A percentile compares a stretch with the other conserved stretches of the same genome.
Evolutionary conservation across 768 basidiomycete genomes (phyloP).

Genomic region (Cystoderma amianthinum): DNA sequence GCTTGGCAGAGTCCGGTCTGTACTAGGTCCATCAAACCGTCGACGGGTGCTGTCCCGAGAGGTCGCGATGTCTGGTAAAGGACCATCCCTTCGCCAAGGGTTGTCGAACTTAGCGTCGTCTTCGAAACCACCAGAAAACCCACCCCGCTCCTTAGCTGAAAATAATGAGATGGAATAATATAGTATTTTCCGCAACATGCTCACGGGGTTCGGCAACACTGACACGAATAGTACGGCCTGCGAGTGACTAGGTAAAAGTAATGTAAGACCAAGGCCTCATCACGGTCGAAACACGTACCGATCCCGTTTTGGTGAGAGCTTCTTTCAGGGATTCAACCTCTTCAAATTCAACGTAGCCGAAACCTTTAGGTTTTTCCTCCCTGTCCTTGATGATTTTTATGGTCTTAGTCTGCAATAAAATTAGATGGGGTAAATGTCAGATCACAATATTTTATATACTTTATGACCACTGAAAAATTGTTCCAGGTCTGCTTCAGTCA

Average conservation of each 20-base stretch:
- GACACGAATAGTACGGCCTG: constrained; percentile 78
- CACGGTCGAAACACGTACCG: constrained; percentile 36
- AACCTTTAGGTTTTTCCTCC: constrained; percentile 95
- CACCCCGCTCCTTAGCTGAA: constrained; percentile 70
- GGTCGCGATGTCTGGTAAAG: constrained; percentile 64
- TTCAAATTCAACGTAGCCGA: constrained; percentile 96
- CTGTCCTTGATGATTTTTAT: constrained; percentile 91
- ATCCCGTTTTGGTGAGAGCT: constrained; percentile 65
- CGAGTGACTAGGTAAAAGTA: constrained; percentile 42
- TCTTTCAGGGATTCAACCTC: constrained; percentile 81
- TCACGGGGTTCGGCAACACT: constrained; percentile 95
- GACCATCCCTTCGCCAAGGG: constrained; percentile 85
- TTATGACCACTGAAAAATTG: constrained; percentile 67
- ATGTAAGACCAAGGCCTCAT: constrained; percentile 1
- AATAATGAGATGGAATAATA: constrained; percentile 4
- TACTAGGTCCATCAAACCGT: constrained; percentile 52
- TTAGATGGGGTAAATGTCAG: neutral
- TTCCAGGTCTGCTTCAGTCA: constrained; percentile 76
- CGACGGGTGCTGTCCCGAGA: constrained; percentile 60
- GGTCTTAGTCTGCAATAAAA: constrained; percentile 53
- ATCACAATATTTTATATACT: constrained; percentile 28
- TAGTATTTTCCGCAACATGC: too few relatives aligned
- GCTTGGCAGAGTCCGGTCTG: constrained; percentile 33
- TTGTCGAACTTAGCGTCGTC: constrained; percentile 80
- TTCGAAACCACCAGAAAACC: constrained; percentile 46